Evolutionary conservation across 2,329 filamentous ascomycete genomes (phyloP).

Genomic region (Diatrype stigma): DNA sequence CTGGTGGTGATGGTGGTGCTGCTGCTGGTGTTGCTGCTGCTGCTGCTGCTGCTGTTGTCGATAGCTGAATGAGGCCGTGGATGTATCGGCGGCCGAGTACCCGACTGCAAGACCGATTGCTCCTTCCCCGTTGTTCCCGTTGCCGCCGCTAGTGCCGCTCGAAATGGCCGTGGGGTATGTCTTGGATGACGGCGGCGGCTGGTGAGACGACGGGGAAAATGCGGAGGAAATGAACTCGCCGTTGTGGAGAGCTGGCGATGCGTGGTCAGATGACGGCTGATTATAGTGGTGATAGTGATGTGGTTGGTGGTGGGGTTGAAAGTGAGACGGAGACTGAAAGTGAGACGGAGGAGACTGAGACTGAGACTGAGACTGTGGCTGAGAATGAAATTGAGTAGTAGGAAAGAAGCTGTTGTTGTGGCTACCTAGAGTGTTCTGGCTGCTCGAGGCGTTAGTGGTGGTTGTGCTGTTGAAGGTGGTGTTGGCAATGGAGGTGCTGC

Average conservation of each 20-base stretch:
- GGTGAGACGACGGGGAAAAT: conserved; percentile 28
- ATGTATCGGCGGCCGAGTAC: conserved; percentile 3
- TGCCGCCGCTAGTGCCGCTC: not conserved
- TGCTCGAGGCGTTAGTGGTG: conserved; percentile 42
- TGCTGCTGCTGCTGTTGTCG: conserved; percentile 2
- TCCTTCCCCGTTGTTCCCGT: not conserved
- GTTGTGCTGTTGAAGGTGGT: conserved; percentile 37
- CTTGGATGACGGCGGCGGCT: conserved; percentile 18
- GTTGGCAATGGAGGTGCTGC: conserved; percentile 15
- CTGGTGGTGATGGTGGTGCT: no score
- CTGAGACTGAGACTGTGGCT: conserved; percentile 20
- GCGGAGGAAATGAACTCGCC: conserved; percentile 42
- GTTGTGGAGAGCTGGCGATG: conserved; percentile 42
- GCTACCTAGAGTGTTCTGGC: conserved; percentile 30
- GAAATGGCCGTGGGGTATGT: conserved; percentile 7
- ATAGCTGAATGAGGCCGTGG: conserved; percentile 10
- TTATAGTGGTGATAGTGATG: conserved; percentile 11
- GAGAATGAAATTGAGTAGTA: conserved; percentile 21
- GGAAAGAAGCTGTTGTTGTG: conserved; percentile 37
- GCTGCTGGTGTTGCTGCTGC: conserved; percentile 4
- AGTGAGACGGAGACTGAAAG: conserved; percentile 21
- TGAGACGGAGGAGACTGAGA: conserved; percentile 19
- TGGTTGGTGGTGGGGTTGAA: conserved; percentile 23
- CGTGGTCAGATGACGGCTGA: conserved; percentile 21
- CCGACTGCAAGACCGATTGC: conserved; percentile 1